Evolutionary conservation across 345 rosid genomes (phyloP).

Genomic region (Hibiscus syriacus): DNA sequence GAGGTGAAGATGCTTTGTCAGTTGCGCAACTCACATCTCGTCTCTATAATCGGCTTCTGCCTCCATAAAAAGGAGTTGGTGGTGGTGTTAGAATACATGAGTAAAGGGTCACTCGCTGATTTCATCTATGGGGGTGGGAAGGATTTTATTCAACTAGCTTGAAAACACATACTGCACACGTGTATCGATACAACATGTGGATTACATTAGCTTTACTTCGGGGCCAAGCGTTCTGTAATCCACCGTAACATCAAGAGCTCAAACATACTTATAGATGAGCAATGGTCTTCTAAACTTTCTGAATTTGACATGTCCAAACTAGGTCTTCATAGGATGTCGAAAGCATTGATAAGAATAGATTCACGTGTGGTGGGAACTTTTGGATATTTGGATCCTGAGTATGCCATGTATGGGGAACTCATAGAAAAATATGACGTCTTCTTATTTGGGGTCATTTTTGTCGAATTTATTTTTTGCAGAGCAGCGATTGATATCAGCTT

Average conservation of each 20-base stretch:
- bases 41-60: too few species aligned
- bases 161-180: conserved; percentile 35
- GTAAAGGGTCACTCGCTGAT: conserved; percentile 22
- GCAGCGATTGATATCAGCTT: neutral
- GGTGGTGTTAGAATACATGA: conserved; percentile 30
- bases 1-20: conserved; percentile 4
- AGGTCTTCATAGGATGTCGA: conserved; percentile 23
- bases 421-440: conserved; percentile 26
- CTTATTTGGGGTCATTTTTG: conserved; percentile 26
- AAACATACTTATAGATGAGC: conserved; percentile 19
- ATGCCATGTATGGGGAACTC: conserved; percentile 9
- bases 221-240: conserved; percentile 20
- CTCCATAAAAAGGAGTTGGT: too few species aligned
- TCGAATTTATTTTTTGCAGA: conserved; percentile 23
- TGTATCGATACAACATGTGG: conserved; percentile 38
- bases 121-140: conserved; percentile 30
- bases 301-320: conserved; percentile 20
- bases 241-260: conserved; percentile 23
- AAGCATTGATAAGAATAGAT: neutral
- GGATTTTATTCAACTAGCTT: conserved; percentile 18
- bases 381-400: conserved; percentile 28
- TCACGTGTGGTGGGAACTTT: conserved; percentile 4
- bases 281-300: conserved; percentile 19
- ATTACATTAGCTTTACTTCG: conserved; percentile 21
- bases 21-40: conserved; percentile 8